Conservation (phyloP, 371 early-diverging fungal species). For the Mortierella polycephala region DNA sequence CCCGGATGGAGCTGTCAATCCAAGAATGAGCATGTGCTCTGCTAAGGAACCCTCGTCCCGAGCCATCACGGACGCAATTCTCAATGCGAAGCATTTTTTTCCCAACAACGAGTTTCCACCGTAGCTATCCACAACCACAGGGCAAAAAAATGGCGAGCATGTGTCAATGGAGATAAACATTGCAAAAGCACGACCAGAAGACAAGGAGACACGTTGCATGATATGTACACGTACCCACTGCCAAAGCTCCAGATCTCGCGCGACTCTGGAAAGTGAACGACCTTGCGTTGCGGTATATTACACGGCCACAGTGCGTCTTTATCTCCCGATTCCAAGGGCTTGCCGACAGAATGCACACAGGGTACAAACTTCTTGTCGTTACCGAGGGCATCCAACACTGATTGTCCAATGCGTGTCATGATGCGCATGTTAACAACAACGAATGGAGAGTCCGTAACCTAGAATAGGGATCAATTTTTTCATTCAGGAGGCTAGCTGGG, state of each 20-base stretch:
- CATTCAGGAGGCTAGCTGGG: not conserved
- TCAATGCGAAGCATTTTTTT: slow-evolving; percentile 58
- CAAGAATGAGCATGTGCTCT: slow-evolving; percentile 61
- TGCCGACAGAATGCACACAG: slow-evolving; percentile 58
- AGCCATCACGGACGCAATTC: slow-evolving; percentile 59
- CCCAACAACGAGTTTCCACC: slow-evolving; percentile 61
- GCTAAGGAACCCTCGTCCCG: slow-evolving; percentile 60
- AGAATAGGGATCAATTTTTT: no score
- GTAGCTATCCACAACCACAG: slow-evolving; percentile 29
- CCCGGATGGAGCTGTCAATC: slow-evolving; percentile 56
- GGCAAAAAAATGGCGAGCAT: not conserved
- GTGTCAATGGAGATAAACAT: not conserved
- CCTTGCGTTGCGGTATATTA: slow-evolving; percentile 56
- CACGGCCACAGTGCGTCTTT: slow-evolving; percentile 60
- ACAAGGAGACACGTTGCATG: not conserved
- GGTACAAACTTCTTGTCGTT: slow-evolving; percentile 55
- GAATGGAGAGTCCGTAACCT: slow-evolving; percentile 59
- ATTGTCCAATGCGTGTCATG: slow-evolving; percentile 58
- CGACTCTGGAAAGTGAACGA: slow-evolving; percentile 60
- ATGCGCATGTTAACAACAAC: slow-evolving; percentile 59
- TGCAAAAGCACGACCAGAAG: not conserved
- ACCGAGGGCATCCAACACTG: slow-evolving; percentile 54
- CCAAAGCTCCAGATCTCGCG: slow-evolving; percentile 59
- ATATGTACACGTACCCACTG: slow-evolving; percentile 40
- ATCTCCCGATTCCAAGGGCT: slow-evolving; percentile 54